Evolutionary conservation across 2,329 filamentous ascomycete genomes (phyloP).

Genomic region (Lachnellula hyalina): DNA sequence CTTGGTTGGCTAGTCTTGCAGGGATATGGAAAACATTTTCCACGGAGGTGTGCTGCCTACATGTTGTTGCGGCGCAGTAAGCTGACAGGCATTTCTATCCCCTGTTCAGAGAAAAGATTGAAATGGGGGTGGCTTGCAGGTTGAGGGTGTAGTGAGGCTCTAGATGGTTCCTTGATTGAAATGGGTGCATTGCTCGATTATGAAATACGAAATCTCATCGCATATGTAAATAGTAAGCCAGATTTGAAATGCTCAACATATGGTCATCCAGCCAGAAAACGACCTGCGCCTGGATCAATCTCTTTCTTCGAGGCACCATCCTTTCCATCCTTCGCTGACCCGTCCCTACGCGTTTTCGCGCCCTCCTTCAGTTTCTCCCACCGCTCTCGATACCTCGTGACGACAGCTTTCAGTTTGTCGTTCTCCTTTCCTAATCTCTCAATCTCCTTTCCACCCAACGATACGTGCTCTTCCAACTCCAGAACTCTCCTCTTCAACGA

Average conservation of each 20-base stretch:
- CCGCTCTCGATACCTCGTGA: conserved; percentile 54
- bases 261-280: conserved; percentile 1
- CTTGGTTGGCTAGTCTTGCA: background rate
- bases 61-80: background rate
- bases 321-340: conserved; percentile 11
- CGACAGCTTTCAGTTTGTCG: conserved; percentile 49
- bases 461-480: conserved; percentile 65
- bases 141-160: background rate
- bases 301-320: conserved; percentile 11
- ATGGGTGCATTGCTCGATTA: background rate
- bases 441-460: conserved; percentile 52
- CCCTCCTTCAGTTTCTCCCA: conserved; percentile 67
- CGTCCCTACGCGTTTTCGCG: conserved; percentile 41
- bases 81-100: background rate
- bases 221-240: background rate
- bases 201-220: background rate
- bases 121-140: background rate
- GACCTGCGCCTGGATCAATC: background rate
- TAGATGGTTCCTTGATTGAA: background rate
- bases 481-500: conserved; percentile 45
- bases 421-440: conserved; percentile 58
- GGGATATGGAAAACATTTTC: background rate
- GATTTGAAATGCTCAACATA: background rate
- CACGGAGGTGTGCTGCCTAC: background rate
- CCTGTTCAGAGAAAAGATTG: background rate